Evolutionary conservation across 1,284 basidiomycete species (phyloP).

Genomic region (Trichosporon faecale): DNA sequence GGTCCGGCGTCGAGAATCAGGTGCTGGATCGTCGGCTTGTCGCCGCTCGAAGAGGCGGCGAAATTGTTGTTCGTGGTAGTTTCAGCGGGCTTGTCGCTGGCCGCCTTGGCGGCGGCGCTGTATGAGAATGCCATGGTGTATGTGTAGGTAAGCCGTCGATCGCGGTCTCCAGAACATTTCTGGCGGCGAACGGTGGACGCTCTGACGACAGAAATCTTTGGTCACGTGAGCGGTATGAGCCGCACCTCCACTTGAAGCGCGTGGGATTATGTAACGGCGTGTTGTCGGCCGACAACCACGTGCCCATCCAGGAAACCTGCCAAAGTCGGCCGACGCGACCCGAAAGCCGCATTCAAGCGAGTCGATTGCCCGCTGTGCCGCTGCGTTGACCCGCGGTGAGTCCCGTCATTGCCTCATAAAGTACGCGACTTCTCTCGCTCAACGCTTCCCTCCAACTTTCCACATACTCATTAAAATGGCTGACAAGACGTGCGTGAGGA

Average conservation of each 20-base stretch:
- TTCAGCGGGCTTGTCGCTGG: background rate
- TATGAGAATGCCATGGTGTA: constrained; percentile 23
- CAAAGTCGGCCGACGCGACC: background rate
- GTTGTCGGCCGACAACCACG: background rate
- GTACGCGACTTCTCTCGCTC: background rate
- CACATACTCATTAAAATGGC: constrained; percentile 20
- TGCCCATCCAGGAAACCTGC: background rate
- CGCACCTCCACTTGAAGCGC: background rate
- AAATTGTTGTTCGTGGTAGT: background rate
- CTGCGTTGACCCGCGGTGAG: background rate
- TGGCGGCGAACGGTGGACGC: background rate
- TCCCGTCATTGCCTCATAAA: constrained; percentile 5
- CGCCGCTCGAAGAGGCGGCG: constrained; percentile 8
- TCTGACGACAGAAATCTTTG: constrained; percentile 17
- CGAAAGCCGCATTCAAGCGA: constrained; percentile 1
- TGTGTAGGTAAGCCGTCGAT: background rate
- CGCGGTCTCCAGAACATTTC: background rate
- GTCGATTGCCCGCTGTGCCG: background rate
- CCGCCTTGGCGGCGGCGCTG: constrained; percentile 18
- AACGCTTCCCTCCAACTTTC: background rate
- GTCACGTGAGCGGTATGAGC: background rate
- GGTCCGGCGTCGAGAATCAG: constrained; percentile 91
- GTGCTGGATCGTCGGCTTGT: constrained; percentile 57
- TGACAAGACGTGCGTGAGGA: constrained; percentile 24
- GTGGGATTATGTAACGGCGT: background rate